Percentiles rank a stretch among this genome's conserved stretches.
Evolutionary conservation across 2,329 filamentous ascomycete species (phyloP).

Genomic region (Zymoseptoria tritici): DNA sequence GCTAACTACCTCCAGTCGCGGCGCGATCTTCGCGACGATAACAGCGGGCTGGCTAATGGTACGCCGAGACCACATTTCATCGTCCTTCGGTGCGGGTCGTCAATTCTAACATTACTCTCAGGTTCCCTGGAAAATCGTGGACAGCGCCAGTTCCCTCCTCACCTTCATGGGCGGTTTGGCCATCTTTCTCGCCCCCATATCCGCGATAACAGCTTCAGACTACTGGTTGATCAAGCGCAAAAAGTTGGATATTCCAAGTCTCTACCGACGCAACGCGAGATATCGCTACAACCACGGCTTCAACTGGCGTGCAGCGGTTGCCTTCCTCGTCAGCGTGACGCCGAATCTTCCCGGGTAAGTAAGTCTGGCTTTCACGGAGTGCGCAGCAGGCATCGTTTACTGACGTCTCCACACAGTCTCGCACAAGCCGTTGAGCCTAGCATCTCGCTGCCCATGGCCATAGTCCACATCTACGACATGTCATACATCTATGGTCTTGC

Average conservation of each 20-base stretch:
- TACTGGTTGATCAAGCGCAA: conserved; percentile 47
- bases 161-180: conserved; percentile 54
- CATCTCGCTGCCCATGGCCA: conserved; percentile 40
- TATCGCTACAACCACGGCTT: conserved; percentile 47
- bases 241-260: conserved; percentile 41
- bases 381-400: background rate
- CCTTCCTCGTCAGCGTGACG: conserved; percentile 50
- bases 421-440: conserved; percentile 36
- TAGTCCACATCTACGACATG: conserved; percentile 51
- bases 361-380: background rate
- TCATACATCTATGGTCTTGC: conserved; percentile 60
- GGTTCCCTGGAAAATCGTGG: conserved; percentile 56
- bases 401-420: conserved; percentile 31
- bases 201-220: conserved; percentile 48
- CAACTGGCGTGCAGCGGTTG: conserved; percentile 54
- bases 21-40: conserved; percentile 41
- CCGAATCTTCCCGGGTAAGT: conserved; percentile 46
- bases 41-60: conserved; percentile 48
- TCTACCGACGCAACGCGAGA: conserved; percentile 44
- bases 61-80: background rate
- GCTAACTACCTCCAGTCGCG: conserved; percentile 14
- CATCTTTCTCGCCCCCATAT: conserved; percentile 59
- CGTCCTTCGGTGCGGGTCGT: conserved; percentile 21
- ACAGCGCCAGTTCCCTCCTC: conserved; percentile 51
- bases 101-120: background rate